These are phyloP conservation scores for Malus hybrid DNA, from an alignment of 331 rosid species.

Conservation along the genomic window DNA sequence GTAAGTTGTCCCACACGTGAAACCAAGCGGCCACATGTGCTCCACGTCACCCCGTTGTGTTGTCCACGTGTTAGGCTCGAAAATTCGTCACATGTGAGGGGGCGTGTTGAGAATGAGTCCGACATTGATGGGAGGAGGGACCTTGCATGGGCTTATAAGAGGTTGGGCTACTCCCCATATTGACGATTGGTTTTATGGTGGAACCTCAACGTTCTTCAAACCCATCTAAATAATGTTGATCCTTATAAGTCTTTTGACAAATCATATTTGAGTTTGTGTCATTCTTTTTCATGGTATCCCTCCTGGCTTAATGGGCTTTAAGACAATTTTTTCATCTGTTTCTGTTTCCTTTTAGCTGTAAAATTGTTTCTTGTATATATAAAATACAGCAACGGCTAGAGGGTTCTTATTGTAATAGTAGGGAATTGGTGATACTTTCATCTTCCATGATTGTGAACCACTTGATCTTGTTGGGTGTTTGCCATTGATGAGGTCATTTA, in stretches of 20 bases:
- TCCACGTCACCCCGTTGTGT: too few relatives aligned
- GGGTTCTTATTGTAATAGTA: neutral
- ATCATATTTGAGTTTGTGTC: neutral
- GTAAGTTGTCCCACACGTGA: too few relatives aligned
- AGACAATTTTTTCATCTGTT: neutral
- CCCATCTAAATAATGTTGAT: neutral
- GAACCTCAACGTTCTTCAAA: too few relatives aligned
- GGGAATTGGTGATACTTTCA: neutral
- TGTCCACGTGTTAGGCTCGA: too few relatives aligned
- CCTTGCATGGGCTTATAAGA: too few relatives aligned
- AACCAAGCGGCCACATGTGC: too few relatives aligned
- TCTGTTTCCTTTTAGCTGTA: neutral
- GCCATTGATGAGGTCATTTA: neutral
- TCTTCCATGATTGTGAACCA: neutral
- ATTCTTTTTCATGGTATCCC: neutral
- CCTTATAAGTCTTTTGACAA: neutral
- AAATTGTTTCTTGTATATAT: neutral
- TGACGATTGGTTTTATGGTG: too few relatives aligned
- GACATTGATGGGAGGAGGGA: too few relatives aligned
- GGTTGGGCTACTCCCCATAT: too few relatives aligned
- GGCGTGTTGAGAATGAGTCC: too few relatives aligned
- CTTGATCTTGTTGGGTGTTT: neutral
- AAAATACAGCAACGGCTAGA: neutral
- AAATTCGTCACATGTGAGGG: too few relatives aligned
- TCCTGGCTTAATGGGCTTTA: neutral